These are phyloP conservation scores for Cadophora sp. DNA, from an alignment of 2,329 filamentous ascomycete species.

Conservation along the genomic window DNA sequence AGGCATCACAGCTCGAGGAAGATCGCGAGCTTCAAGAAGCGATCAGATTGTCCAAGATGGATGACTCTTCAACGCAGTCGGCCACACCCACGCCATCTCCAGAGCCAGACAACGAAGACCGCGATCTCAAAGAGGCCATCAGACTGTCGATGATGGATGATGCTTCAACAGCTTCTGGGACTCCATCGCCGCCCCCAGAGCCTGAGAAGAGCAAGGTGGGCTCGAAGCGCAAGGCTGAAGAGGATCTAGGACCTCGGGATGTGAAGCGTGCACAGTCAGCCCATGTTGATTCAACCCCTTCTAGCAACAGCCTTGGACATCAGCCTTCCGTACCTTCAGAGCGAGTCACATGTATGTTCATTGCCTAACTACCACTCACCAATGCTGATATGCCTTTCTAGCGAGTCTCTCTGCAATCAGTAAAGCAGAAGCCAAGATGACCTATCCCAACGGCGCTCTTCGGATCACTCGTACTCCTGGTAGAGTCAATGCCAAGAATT, in stretches of 20 bases:
- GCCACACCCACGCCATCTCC: not conserved
- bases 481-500: slow-evolving; percentile 24
- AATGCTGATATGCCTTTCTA: not conserved
- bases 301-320: not conserved
- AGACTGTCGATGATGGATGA: slow-evolving; percentile 9
- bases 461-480: slow-evolving; percentile 30
- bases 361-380: not conserved
- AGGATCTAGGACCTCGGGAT: slow-evolving; percentile 7
- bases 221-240: slow-evolving; percentile 27
- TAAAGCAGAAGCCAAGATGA: slow-evolving; percentile 18
- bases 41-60: not conserved
- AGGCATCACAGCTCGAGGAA: slow-evolving; percentile 18
- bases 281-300: not conserved
- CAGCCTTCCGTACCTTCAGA: not conserved
- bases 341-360: not conserved
- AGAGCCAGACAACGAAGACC: slow-evolving; percentile 19
- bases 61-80: not conserved
- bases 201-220: slow-evolving; percentile 11
- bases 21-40: slow-evolving; percentile 14
- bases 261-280: not conserved
- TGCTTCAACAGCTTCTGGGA: not conserved
- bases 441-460: slow-evolving; percentile 24
- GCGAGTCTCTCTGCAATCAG: not conserved
- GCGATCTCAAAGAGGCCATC: slow-evolving; percentile 17
- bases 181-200: not conserved